Evolutionary conservation across 2,329 filamentous ascomycete species (phyloP).

Genomic region (Laburnicola sp.): DNA sequence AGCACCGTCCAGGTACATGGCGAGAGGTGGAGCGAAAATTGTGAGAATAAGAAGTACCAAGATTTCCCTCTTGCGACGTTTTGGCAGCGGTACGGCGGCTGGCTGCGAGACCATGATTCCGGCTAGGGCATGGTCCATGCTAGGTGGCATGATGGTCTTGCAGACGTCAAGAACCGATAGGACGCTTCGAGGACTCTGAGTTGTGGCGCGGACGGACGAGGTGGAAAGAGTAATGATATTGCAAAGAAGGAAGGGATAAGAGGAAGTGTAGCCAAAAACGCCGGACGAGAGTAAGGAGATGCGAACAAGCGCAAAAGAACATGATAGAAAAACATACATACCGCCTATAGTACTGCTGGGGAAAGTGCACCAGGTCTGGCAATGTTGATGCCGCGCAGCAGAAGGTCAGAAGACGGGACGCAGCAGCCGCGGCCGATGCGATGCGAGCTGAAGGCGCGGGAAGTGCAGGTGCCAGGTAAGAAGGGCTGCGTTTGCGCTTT

Average conservation of each 20-base stretch:
- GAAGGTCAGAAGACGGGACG: constrained; percentile 6
- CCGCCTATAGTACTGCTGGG: constrained; percentile 18
- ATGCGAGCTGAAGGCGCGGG: constrained; percentile 6
- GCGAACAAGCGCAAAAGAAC: constrained; percentile 3
- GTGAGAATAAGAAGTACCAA: constrained; percentile 17
- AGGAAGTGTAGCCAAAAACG: constrained; percentile 9
- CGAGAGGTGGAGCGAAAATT: constrained; percentile 21
- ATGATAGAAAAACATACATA: constrained; percentile 23
- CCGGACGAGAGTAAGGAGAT: constrained; percentile 7
- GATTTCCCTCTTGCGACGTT: constrained; percentile 1
- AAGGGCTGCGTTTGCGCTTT: constrained; percentile 9
- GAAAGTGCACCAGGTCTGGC: constrained; percentile 9
- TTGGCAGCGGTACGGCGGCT: constrained; percentile 14
- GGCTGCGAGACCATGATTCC: not conserved
- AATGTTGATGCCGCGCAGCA: not conserved
- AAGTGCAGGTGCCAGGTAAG: constrained; percentile 8
- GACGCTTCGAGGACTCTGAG: too few relatives aligned
- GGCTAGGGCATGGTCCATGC: not conserved
- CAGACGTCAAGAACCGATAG: too few relatives aligned
- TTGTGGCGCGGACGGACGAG: too few relatives aligned
- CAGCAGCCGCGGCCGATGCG: constrained; percentile 7
- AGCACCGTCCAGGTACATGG: constrained; percentile 26
- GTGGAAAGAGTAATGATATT: too few relatives aligned
- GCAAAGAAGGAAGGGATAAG: too few relatives aligned
- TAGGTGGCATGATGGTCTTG: too few relatives aligned